phyloP scores from a whole-genome alignment of 805 yeast genomes.

The Yarrowia porcina region DNA sequence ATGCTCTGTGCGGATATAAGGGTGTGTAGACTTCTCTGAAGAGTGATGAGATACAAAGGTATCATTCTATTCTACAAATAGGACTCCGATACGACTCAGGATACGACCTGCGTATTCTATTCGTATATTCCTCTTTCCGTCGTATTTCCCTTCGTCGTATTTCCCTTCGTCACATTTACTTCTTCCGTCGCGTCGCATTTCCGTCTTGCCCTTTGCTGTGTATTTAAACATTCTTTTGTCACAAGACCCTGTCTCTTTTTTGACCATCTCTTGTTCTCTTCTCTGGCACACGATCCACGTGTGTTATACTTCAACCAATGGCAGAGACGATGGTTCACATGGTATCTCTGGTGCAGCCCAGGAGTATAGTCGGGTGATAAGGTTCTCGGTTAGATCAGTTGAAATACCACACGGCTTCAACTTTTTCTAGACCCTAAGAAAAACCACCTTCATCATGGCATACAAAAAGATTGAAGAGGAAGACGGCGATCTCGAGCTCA shows the following conservation, averaged over 20 bases:
- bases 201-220: too few species aligned
- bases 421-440: neutral
- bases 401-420: constrained; percentile 13
- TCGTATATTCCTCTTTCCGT: too few species aligned
- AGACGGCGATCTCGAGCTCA: constrained; percentile 2
- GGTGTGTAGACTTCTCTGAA: too few species aligned
- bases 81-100: too few species aligned
- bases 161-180: neutral
- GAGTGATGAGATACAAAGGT: too few species aligned
- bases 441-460: neutral
- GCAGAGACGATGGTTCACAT: neutral
- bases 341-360: neutral
- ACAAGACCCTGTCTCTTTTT: neutral
- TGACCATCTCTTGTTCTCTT: neutral
- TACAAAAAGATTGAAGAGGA: neutral
- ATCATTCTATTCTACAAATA: too few species aligned
- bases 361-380: neutral
- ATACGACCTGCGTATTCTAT: too few species aligned
- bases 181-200: too few species aligned
- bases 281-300: constrained; percentile 10
- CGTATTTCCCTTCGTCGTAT: neutral
- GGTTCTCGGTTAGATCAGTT: constrained; percentile 25
- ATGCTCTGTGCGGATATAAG: too few species aligned
- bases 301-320: constrained; percentile 7
- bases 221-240: neutral